Base-by-base conservation (phyloP, 2,329 filamentous ascomycete species). In the Trichothecium roseum region DNA sequence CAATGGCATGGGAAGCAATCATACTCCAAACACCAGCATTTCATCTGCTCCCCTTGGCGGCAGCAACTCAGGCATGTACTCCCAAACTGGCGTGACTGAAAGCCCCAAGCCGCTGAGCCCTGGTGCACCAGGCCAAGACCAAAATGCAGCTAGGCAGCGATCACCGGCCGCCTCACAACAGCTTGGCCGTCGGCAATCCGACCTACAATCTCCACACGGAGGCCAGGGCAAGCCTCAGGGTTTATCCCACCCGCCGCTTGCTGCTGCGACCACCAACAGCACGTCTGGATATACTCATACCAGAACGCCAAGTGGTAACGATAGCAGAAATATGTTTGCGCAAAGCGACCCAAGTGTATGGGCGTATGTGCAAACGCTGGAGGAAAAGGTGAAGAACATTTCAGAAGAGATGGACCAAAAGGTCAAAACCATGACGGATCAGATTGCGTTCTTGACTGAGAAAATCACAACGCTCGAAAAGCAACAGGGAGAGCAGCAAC, bases 101-200 rank as follows among this genome's bases (percentile, higher is more conserved):
- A 93, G 84, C 45, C 86, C 87, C 0, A 93, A 88, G 52, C 81
- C 87, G 4, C 65, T 94, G 28, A 87, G 80, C 40, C 81, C 82
- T n/a, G 69, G 69, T 14, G 65, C 58, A 18, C 47, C 68, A 52
- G 52, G 68, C 15, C 65, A 80, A 34, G 74, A 75, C 44, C 57
- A 69, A 13, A 62, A 54, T 20, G 57, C 71, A 26, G 49, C 63
- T 29, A 68, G 75, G 38, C 76, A 79, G 42, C 68, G 74, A 37
- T 83, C 78, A 22, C 78, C 78, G n/a, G 81, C 71, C 51, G 55
- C 81, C 42, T 72, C 73, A 8, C 68, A 78, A 49, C 73, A 77
- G 41, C 72, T 76, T 30, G 65, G 67, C 26, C 72, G 78, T 30
- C 69, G 71, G 30, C 63, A 62, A 41, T 68, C 73, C 18, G 72